Evolutionary conservation across 441 rosid genomes (phyloP).

Genomic region (Eutrema salsugineum): DNA sequence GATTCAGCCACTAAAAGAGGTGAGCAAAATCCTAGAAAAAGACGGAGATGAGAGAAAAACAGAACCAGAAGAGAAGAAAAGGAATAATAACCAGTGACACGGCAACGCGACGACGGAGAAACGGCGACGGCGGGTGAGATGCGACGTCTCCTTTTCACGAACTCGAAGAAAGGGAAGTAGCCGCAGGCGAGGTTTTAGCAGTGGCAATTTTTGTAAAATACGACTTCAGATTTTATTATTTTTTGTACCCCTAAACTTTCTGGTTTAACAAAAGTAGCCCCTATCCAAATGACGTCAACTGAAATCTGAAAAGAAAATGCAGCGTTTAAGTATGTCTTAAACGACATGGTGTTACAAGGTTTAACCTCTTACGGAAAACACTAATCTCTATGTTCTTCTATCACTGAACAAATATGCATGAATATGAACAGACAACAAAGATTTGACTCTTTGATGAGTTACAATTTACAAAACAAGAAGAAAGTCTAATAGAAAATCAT

Average conservation of each 20-base stretch:
- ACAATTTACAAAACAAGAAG: no score
- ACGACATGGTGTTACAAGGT: background rate
- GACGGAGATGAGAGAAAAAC: background rate
- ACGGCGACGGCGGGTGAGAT: background rate
- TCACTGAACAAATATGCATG: no score
- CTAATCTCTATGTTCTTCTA: no score
- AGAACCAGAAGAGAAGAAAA: background rate
- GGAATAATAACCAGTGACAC: background rate
- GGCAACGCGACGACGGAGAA: background rate
- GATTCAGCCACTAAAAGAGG: background rate
- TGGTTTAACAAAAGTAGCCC: background rate
- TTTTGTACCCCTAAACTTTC: background rate
- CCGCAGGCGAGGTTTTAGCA: constrained; percentile 15
- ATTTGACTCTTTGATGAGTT: no score
- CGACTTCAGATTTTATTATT: background rate
- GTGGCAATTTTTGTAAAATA: background rate
- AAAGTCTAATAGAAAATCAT: no score
- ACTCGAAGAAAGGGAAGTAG: background rate
- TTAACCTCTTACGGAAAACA: background rate
- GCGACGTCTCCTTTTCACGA: background rate
- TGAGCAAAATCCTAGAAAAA: background rate
- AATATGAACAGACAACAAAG: no score
- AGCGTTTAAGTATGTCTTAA: background rate
- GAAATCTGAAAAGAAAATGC: background rate
- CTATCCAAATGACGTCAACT: background rate